These are phyloP conservation scores for Neurospora sp. DNA, from an alignment of 2,329 filamentous ascomycete species.

Conservation along the genomic window DNA sequence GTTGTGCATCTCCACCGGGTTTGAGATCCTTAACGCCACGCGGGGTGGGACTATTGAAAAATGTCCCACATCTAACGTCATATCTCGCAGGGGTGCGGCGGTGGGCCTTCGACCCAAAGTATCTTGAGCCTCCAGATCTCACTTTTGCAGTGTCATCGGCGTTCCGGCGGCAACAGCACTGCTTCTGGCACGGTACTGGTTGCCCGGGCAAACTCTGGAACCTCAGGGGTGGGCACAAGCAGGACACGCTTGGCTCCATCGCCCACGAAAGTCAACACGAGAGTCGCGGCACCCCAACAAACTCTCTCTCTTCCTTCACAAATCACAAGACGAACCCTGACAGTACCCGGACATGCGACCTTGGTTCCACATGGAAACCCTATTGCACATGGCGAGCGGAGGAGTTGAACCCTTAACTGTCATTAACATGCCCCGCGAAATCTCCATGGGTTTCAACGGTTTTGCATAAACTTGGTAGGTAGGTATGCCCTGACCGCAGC, in stretches of 20 bases:
- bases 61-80: not conserved
- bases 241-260: not conserved
- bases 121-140: slow-evolving; percentile 21
- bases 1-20: not conserved
- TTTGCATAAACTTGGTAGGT: not conserved
- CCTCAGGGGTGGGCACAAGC: not conserved
- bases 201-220: not conserved
- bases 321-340: not conserved
- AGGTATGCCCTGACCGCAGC: not conserved
- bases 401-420: not conserved
- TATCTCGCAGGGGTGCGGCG: not conserved
- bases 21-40: not conserved
- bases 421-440: not conserved
- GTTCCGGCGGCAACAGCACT: not conserved
- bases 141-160: slow-evolving; percentile 26
- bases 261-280: not conserved
- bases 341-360: not conserved
- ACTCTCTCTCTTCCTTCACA: not conserved
- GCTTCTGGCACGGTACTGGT: not conserved
- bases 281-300: not conserved
- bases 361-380: not conserved
- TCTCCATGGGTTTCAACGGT: not conserved
- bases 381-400: not conserved
- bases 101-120: not conserved
- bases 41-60: not conserved